phyloP scores from a whole-genome alignment of 1,284 basidiomycete genomes.

The Malassezia sp. region DNA sequence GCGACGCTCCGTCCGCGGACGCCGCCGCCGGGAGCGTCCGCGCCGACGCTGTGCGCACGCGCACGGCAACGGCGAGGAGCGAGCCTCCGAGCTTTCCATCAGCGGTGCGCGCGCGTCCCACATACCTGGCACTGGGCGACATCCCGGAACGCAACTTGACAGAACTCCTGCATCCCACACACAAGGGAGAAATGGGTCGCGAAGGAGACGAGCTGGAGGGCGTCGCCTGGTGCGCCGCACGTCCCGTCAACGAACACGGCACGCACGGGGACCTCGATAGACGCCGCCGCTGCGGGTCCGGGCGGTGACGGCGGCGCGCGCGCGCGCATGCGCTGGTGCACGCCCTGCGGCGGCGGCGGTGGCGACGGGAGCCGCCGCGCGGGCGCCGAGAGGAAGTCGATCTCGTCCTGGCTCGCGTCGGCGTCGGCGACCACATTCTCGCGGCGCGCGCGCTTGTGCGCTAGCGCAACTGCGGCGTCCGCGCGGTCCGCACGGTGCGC shows the following conservation, averaged over 20 bases:
- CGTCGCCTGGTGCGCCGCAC: neutral
- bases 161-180: neutral
- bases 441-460: neutral
- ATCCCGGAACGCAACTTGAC: constrained; percentile 11
- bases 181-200: constrained; percentile 6
- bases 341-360: neutral
- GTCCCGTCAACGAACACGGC: neutral
- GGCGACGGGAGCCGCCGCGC: neutral
- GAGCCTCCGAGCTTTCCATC: too few species aligned
- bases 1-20: too few species aligned
- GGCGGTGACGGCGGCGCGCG: neutral
- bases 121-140: constrained; percentile 2
- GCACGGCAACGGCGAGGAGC: too few species aligned
- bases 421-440: neutral
- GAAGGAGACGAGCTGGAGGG: constrained; percentile 6
- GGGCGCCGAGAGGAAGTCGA: constrained; percentile 5
- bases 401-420: constrained; percentile 14
- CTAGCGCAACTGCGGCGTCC: too few species aligned
- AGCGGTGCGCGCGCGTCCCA: too few species aligned
- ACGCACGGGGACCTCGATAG: neutral
- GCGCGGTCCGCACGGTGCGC: too few species aligned
- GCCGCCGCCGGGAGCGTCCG: too few species aligned
- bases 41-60: too few species aligned
- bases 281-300: neutral
- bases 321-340: constrained; percentile 10